Evolutionary conservation across 1,139 yeast genomes (phyloP).

Genomic region (Magnusiomyces paraingens): DNA sequence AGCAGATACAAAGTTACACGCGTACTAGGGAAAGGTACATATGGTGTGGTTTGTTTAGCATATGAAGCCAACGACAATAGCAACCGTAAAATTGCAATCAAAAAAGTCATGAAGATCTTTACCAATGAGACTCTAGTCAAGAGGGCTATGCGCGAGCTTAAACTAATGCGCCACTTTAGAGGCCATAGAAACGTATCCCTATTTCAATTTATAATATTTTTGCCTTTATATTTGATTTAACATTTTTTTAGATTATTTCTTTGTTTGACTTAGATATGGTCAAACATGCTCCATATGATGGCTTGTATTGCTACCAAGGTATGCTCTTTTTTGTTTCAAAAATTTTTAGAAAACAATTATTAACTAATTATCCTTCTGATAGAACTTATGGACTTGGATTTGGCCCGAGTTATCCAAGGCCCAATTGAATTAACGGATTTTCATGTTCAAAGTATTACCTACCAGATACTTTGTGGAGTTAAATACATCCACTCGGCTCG

Average conservation of each 20-base stretch:
- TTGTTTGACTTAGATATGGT: conserved; percentile 70
- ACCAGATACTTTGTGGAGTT: conserved; percentile 74
- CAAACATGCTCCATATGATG: conserved; percentile 61
- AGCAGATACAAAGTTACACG: conserved; percentile 52
- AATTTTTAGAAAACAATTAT: not conserved
- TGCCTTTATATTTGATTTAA: not conserved
- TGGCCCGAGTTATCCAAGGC: conserved; percentile 71
- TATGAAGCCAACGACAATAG: conserved; percentile 38
- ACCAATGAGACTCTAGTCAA: conserved; percentile 56
- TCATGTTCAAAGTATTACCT: conserved; percentile 67
- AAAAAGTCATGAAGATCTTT: conserved; percentile 67
- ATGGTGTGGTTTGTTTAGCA: conserved; percentile 83
- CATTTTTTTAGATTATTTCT: conserved; percentile 46
- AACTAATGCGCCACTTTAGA: conserved; percentile 67
- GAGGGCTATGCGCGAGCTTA: conserved; percentile 72
- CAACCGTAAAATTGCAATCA: conserved; percentile 51
- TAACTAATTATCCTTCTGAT: not conserved
- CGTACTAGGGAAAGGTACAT: conserved; percentile 78
- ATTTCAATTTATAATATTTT: not conserved
- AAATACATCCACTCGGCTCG: conserved; percentile 75
- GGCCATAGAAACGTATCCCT: conserved; percentile 65
- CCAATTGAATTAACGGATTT: conserved; percentile 66
- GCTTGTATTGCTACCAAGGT: conserved; percentile 69
- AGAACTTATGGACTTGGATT: conserved; percentile 74
- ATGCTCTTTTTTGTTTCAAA: conserved; percentile 1